Evolutionary conservation across 106 monocot species (phyloP).

Genomic region (Allium cepa): DNA sequence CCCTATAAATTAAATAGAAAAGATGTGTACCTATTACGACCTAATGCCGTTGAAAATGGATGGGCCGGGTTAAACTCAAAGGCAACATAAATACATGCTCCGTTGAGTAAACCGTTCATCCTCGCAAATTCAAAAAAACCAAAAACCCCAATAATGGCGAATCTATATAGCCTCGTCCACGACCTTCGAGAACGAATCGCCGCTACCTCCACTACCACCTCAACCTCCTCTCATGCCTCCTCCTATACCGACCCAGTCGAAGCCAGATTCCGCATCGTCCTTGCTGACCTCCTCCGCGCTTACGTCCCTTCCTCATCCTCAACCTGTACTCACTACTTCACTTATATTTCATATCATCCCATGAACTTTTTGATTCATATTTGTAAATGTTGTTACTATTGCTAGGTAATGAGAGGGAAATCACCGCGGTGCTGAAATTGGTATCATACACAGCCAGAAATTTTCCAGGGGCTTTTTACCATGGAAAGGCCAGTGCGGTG

Average conservation of each 20-base stretch:
- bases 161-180: slow-evolving; percentile 57
- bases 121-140: too few relatives aligned
- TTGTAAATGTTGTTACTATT: too few relatives aligned
- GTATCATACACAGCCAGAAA: slow-evolving; percentile 71
- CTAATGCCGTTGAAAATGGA: too few relatives aligned
- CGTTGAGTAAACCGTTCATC: too few relatives aligned
- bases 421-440: slow-evolving; percentile 82
- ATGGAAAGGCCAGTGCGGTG: slow-evolving; percentile 64
- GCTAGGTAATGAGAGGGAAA: slow-evolving; percentile 69
- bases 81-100: too few relatives aligned
- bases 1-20: too few relatives aligned
- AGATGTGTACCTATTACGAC: too few relatives aligned
- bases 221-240: slow-evolving; percentile 10
- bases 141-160: slow-evolving; percentile 41
- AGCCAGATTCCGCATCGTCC: slow-evolving; percentile 64
- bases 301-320: slow-evolving; percentile 67
- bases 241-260: slow-evolving; percentile 60
- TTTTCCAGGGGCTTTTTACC: slow-evolving; percentile 82
- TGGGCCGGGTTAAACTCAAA: too few relatives aligned
- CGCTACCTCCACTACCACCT: slow-evolving; percentile 46
- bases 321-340: too few relatives aligned
- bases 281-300: slow-evolving; percentile 86
- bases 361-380: too few relatives aligned
- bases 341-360: too few relatives aligned
- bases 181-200: slow-evolving; percentile 86